Percentiles rank a stretch among this genome's conserved stretches.
Evolutionary conservation across 148 eudicot genomes (phyloP).

Genomic region (Tetragonia tetragonoides): DNA sequence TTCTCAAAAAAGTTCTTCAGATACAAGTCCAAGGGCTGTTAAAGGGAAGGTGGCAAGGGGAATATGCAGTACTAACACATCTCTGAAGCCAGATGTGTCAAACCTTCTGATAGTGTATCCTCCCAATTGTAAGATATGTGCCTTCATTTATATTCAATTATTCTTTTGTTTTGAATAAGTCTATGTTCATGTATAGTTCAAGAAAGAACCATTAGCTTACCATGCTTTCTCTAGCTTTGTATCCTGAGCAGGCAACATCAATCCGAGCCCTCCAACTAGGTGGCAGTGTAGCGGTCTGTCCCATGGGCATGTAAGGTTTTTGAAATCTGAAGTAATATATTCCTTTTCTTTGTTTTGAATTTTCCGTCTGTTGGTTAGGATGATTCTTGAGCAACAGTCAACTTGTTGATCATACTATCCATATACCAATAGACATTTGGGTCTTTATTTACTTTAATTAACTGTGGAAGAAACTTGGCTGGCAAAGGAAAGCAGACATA

Average conservation of each 20-base stretch:
- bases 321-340: neutral
- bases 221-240: conserved; percentile 54
- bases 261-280: conserved; percentile 71
- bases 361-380: neutral
- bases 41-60: conserved; percentile 73
- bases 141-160: conserved; percentile 10
- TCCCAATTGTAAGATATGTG: conserved; percentile 69
- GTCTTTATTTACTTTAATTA: neutral
- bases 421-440: neutral
- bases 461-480: neutral
- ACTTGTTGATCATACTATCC: neutral
- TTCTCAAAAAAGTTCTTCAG: conserved; percentile 22
- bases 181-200: too few relatives aligned
- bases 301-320: conserved; percentile 67
- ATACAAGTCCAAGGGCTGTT: conserved; percentile 20
- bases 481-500: neutral
- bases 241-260: conserved; percentile 68
- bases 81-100: conserved; percentile 58
- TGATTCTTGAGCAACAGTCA: neutral
- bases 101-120: conserved; percentile 71
- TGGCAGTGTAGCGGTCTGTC: conserved; percentile 69
- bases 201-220: conserved; percentile 20
- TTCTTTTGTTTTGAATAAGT: too few relatives aligned
- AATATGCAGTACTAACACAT: conserved; percentile 61
- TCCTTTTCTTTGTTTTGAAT: neutral